phyloP scores from a whole-genome alignment of 2,329 filamentous ascomycete species.

The Diaporthe australafricana region DNA sequence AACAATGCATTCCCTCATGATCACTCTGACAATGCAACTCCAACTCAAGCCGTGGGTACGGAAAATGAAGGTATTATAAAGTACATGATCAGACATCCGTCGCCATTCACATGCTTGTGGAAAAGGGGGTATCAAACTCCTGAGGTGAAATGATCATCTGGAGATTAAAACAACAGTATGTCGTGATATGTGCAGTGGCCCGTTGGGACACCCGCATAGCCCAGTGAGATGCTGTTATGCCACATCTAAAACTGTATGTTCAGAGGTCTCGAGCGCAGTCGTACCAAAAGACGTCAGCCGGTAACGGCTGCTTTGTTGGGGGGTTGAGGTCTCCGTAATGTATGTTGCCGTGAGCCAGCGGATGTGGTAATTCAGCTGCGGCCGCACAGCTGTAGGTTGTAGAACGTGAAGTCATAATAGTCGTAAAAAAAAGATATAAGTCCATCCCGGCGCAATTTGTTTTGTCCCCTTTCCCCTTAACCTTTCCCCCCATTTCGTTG shows the following conservation, averaged over 20 bases:
- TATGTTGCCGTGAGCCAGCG: neutral
- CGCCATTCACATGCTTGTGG: constrained; percentile 20
- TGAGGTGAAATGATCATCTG: constrained; percentile 18
- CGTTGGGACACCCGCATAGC: neutral
- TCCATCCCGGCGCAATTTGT: constrained; percentile 32
- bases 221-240: constrained; percentile 8
- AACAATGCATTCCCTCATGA: constrained; percentile 11
- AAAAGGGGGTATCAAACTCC: constrained; percentile 32
- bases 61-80: constrained; percentile 14
- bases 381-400: constrained; percentile 18
- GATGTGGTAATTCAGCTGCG: constrained; percentile 1
- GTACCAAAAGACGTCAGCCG: neutral
- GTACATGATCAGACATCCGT: constrained; percentile 12
- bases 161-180: constrained; percentile 32
- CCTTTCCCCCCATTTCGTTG: neutral
- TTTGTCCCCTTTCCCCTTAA: constrained; percentile 36
- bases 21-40: neutral
- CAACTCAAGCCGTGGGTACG: neutral
- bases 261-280: neutral
- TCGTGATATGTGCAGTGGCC: constrained; percentile 16
- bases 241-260: neutral
- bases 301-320: neutral
- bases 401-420: constrained; percentile 35
- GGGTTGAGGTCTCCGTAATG: neutral
- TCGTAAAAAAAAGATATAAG: constrained; percentile 24